Evolutionary conservation across 1,139 yeast genomes (phyloP).

Genomic region (Arxiozyma telluris): DNA sequence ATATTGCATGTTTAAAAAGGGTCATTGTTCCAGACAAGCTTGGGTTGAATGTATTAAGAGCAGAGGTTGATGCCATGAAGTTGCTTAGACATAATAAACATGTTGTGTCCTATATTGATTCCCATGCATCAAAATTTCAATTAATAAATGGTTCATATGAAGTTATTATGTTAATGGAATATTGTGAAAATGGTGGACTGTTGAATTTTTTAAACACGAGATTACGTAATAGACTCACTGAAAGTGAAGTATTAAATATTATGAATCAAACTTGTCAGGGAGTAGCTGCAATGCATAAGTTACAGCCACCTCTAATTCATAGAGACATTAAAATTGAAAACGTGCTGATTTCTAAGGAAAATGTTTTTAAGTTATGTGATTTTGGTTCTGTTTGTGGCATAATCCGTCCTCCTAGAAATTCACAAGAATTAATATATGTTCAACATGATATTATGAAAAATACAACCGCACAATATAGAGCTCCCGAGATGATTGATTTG

Average conservation of each 20-base stretch:
- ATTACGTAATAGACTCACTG: slow-evolving; percentile 52
- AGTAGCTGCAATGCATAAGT: slow-evolving; percentile 62
- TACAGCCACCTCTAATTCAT: slow-evolving; percentile 50
- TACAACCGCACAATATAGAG: slow-evolving; percentile 74
- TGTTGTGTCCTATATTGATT: slow-evolving; percentile 63
- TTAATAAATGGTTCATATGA: slow-evolving; percentile 46
- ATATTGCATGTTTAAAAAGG: slow-evolving; percentile 57
- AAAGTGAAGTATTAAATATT: slow-evolving; percentile 53
- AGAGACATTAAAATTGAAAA: slow-evolving; percentile 75
- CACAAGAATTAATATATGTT: slow-evolving; percentile 49
- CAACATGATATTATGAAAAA: slow-evolving; percentile 63
- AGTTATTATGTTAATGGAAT: slow-evolving; percentile 68
- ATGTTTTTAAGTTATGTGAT: slow-evolving; percentile 63
- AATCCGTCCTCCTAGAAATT: slow-evolving; percentile 54
- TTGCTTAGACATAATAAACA: slow-evolving; percentile 45
- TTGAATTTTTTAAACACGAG: slow-evolving; percentile 66
- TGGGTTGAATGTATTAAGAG: slow-evolving; percentile 55
- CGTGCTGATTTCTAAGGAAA: slow-evolving; percentile 50
- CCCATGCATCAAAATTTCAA: slow-evolving; percentile 61
- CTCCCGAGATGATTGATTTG: slow-evolving; percentile 76
- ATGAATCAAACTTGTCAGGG: slow-evolving; percentile 62
- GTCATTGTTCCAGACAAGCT: slow-evolving; percentile 64
- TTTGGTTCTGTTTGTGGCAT: slow-evolving; percentile 65
- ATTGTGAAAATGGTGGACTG: slow-evolving; percentile 61
- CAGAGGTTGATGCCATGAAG: slow-evolving; percentile 74